These are phyloP conservation scores for Debaryomyces robertsiae DNA, from an alignment of 1,139 yeast genomes.

Conservation along the genomic window DNA sequence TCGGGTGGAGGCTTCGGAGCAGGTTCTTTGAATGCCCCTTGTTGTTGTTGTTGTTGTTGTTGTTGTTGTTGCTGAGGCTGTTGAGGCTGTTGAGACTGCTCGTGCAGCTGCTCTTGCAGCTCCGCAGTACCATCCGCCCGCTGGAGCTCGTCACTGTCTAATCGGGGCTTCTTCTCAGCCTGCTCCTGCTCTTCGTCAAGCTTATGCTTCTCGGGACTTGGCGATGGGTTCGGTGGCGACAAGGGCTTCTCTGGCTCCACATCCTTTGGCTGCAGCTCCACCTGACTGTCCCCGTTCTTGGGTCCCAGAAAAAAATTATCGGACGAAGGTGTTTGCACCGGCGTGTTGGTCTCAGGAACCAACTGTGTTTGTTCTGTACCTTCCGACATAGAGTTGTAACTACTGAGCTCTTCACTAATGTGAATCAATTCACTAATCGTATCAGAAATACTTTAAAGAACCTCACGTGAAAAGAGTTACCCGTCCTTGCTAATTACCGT, in stretches of 20 bases:
- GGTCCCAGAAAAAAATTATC: conserved; percentile 26
- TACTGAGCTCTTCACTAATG: neutral
- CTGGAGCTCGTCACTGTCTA: conserved; percentile 17
- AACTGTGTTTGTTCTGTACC: conserved; percentile 18
- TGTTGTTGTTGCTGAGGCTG: conserved; percentile 6
- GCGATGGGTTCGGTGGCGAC: conserved; percentile 50
- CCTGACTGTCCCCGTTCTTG: conserved; percentile 14
- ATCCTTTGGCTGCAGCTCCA: conserved; percentile 12
- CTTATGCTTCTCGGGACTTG: conserved; percentile 44
- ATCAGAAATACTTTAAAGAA: conserved; percentile 3
- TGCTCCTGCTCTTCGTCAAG: conserved; percentile 28
- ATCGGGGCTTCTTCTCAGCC: conserved; percentile 25
- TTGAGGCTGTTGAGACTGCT: conserved; percentile 14
- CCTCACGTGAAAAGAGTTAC: conserved; percentile 8
- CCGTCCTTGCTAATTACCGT: conserved; percentile 1
- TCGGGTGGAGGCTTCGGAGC: conserved; percentile 75
- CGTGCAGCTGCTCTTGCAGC: neutral
- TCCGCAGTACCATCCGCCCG: neutral
- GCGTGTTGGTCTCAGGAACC: conserved; percentile 37
- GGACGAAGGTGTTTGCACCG: conserved; percentile 46
- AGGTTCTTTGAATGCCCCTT: conserved; percentile 41
- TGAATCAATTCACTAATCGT: conserved; percentile 1
- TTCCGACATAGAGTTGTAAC: conserved; percentile 20
- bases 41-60: conserved; percentile 15
- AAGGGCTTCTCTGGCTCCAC: conserved; percentile 40